Conservation (phyloP, 2,329 filamentous ascomycete species). For the Beauveria sp. region DNA sequence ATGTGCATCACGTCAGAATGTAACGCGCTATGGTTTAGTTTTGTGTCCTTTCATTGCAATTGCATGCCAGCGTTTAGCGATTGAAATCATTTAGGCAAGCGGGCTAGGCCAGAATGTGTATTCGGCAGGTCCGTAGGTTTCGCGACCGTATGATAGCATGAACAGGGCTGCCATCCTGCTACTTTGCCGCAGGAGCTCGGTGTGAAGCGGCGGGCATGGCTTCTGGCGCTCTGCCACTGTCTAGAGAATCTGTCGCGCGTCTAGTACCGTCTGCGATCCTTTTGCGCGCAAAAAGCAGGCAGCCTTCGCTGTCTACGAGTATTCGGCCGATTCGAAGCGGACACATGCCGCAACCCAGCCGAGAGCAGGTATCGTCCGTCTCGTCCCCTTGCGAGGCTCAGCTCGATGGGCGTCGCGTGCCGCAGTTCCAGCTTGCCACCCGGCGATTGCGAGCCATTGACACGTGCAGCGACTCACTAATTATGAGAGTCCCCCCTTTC, state of each 20-base stretch:
- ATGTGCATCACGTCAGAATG: not conserved
- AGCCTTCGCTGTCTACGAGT: not conserved
- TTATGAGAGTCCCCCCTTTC: no score
- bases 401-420: not conserved
- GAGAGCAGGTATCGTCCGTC: not conserved
- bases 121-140: not conserved
- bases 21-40: not conserved
- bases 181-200: not conserved
- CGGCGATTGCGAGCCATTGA: no score
- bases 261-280: no score
- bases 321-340: not conserved
- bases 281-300: no score
- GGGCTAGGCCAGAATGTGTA: no score
- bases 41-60: not conserved
- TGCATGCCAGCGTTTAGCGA: not conserved
- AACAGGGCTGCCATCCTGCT: not conserved
- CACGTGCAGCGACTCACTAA: no score
- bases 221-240: not conserved
- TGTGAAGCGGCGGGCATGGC: not conserved
- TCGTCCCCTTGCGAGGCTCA: not conserved
- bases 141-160: not conserved
- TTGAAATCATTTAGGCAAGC: not conserved
- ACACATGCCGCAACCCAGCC: not conserved
- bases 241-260: not conserved
- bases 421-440: no score